phyloP scores from a whole-genome alignment of 257 asterid genomes.

The Ophiorrhiza pumila region DNA sequence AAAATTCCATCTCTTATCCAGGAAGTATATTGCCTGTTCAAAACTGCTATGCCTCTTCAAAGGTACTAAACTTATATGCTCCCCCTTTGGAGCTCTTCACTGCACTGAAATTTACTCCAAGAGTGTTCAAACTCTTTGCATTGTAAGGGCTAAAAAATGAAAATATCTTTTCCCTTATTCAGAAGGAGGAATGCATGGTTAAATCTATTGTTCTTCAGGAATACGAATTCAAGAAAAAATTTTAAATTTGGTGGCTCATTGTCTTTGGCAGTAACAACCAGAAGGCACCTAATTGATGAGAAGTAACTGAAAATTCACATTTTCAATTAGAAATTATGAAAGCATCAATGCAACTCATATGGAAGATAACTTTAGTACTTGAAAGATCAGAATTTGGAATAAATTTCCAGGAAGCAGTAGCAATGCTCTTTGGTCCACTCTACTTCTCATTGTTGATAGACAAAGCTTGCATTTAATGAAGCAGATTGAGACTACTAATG shows the following conservation, averaged over 20 bases:
- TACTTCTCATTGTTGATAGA: neutral
- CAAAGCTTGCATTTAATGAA: neutral
- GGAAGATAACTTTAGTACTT: neutral
- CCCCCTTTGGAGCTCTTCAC: too few species aligned
- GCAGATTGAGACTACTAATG: neutral
- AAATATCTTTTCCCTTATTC: too few species aligned
- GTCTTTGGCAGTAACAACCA: neutral
- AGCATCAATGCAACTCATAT: neutral
- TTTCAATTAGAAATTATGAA: too few species aligned
- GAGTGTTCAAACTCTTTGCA: neutral
- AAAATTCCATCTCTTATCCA: too few species aligned
- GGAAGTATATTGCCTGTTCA: too few species aligned
- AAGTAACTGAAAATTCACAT: neutral
- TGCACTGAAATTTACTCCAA: neutral
- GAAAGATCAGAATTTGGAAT: neutral
- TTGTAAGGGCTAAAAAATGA: neutral
- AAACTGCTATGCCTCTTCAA: too few species aligned
- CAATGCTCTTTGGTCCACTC: neutral
- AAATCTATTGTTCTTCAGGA: neutral
- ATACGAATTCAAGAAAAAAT: too few species aligned
- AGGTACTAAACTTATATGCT: too few species aligned
- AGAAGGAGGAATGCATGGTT: neutral
- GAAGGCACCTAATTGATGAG: neutral
- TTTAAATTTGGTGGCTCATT: too few species aligned
- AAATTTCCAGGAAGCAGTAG: neutral